Evolutionary conservation across 2,329 filamentous ascomycete genomes (phyloP).

Genomic region (Botrytis aclada): DNA sequence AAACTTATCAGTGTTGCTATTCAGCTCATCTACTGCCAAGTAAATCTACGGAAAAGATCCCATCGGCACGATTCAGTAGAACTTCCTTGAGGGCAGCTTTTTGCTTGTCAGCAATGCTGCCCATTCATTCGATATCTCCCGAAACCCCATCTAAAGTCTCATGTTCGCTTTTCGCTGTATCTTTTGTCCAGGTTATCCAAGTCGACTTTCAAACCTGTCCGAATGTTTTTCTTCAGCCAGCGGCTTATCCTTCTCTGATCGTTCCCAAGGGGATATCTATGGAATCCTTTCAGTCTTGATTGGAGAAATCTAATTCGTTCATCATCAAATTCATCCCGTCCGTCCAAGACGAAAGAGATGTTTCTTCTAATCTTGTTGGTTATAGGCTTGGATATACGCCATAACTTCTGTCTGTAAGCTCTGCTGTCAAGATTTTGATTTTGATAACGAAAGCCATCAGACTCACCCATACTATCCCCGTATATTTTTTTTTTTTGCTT

Average conservation of each 20-base stretch:
- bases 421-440: neutral
- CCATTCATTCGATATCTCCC: neutral
- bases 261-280: fast-evolving
- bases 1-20: no score
- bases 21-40: neutral
- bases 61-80: neutral
- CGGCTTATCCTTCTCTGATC: neutral
- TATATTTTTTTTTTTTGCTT: neutral
- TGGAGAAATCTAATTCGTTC: no score
- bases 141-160: neutral
- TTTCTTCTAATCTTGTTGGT: neutral
- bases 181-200: neutral
- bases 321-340: neutral
- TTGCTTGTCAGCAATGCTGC: neutral
- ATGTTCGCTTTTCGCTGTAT: neutral
- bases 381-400: neutral
- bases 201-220: neutral
- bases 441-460: neutral
- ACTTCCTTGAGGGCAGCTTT: neutral
- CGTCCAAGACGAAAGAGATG: neutral
- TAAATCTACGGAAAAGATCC: no score
- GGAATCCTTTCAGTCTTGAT: no score
- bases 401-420: neutral
- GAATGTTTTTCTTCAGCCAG: fast-evolving
- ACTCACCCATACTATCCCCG: neutral